A percentile compares a stretch with the other conserved stretches of the same genome.
Conservation (phyloP, 2,329 filamentous ascomycete species). For the Pestalotiopsis sp. region DNA sequence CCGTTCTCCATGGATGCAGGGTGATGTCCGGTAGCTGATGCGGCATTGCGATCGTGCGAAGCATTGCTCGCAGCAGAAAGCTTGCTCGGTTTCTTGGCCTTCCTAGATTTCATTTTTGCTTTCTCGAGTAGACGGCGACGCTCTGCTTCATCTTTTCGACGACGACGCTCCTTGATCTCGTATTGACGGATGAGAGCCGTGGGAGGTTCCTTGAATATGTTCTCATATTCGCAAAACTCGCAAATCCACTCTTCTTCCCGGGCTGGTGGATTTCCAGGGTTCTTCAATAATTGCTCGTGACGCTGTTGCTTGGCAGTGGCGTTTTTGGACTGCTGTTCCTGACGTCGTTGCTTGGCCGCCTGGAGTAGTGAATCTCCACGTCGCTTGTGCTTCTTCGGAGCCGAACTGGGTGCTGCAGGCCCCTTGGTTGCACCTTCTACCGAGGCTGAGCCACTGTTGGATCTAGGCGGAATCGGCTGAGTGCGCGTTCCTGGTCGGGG, state of each 20-base stretch:
- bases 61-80: slow-evolving; percentile 50
- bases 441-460: slow-evolving; percentile 9
- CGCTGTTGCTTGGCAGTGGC: slow-evolving; percentile 76
- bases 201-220: slow-evolving; percentile 88
- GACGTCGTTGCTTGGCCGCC: slow-evolving; percentile 76
- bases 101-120: slow-evolving; percentile 89
- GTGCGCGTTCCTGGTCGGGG: slow-evolving; percentile 18
- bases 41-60: slow-evolving; percentile 24
- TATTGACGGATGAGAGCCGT: slow-evolving; percentile 86
- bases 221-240: slow-evolving; percentile 97
- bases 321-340: slow-evolving; percentile 77
- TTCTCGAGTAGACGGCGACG: slow-evolving; percentile 85
- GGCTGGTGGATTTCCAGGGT: slow-evolving; percentile 71
- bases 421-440: background rate
- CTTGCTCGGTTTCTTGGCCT: slow-evolving; percentile 82
- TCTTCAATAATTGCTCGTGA: slow-evolving; percentile 74
- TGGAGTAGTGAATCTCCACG: slow-evolving; percentile 71
- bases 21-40: slow-evolving; percentile 22
- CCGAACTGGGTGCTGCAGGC: slow-evolving; percentile 27
- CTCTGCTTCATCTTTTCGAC: slow-evolving; percentile 83
- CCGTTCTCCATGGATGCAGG: slow-evolving; percentile 17
- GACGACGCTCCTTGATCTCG: slow-evolving; percentile 88
- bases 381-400: slow-evolving; percentile 63
- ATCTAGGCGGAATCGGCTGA: slow-evolving; percentile 16
- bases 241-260: slow-evolving; percentile 87